Evolutionary conservation across 73 alveolate species (phyloP), one percentile per base, ranked within the genome.

Genomic region (Paramecium primaurelia): DNA sequence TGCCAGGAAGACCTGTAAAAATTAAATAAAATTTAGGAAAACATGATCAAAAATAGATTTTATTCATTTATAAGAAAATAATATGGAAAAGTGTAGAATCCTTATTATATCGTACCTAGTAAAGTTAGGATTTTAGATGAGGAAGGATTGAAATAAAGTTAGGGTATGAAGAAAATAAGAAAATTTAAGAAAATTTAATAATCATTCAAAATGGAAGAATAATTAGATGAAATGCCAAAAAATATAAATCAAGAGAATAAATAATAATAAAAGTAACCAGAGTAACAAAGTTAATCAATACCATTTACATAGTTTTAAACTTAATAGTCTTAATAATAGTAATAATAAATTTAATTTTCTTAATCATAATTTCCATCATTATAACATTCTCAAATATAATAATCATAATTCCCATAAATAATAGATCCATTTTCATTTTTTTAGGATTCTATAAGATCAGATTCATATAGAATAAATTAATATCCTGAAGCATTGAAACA

Each of bases 1-100:
- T 89, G 18, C 71, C 71, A 20, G 94, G 94, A 42, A 64, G 94
- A 34, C 94, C 94, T 71, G 94, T 80, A 80, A 16, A 3, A 80
- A 45, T 49, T 6, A 40, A 32, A 18, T 44, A 44, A 45, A 40
- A 10, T 45, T 80, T 42, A 80, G 91, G 91, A 89, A 47, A 89
- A 89, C 58, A 89, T 83, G 77, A 83, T 89, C 45, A 89, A 89
- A 51, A 89, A 89, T 71, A 59, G 94, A 34, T 89, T 89, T 68
- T 89, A 89, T 30, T 89, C 94, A 3, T 75, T 75, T 75, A 75
- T 75, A 37, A 30, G 88, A 42, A 75, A 75, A 42, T 22, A 75
- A 75, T 75, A 75, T 38, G 59, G 58, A 60, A 75, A 75, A 36
- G n/a, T 75, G 9, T 26, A 75, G 88, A 75, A 75, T 38, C 88